These are phyloP conservation scores for Aphanomyces astaci DNA, from an alignment of 352 stramenopile species.

Conservation along the genomic window DNA sequence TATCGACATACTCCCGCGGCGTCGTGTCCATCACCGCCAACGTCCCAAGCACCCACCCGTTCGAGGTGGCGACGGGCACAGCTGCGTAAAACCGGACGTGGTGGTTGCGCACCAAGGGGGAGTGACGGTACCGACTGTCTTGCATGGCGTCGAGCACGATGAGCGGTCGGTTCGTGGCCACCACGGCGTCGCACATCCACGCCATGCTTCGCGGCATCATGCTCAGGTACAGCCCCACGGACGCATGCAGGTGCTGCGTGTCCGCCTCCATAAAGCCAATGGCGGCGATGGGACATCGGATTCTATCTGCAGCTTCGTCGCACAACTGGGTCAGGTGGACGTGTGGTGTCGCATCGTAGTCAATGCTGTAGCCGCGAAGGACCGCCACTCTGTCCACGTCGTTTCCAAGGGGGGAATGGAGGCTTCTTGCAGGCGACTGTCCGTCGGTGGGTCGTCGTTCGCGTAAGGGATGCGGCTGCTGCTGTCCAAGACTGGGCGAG, in stretches of 20 bases:
- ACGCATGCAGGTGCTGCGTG: not conserved
- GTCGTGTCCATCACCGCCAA: slow-evolving; percentile 63
- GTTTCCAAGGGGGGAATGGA: too few species aligned
- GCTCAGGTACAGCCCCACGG: not conserved
- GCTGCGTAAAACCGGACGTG: slow-evolving; percentile 83
- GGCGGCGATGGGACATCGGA: slow-evolving; percentile 56
- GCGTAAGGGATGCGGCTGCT: not conserved
- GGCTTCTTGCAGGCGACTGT: too few species aligned
- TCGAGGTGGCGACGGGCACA: slow-evolving; percentile 49
- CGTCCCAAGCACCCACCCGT: slow-evolving; percentile 51
- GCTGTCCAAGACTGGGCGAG: not conserved
- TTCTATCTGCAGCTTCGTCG: slow-evolving; percentile 52
- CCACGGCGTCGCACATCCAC: not conserved
- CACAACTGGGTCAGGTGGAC: slow-evolving; percentile 73
- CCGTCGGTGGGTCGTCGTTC: too few species aligned
- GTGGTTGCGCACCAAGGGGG: slow-evolving; percentile 69
- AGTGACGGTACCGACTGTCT: slow-evolving; percentile 82
- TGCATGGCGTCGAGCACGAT: slow-evolving; percentile 79
- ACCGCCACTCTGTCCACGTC: slow-evolving; percentile 47
- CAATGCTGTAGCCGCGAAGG: slow-evolving; percentile 43
- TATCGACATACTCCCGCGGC: not conserved
- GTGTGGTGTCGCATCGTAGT: slow-evolving; percentile 48
- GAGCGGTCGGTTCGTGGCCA: slow-evolving; percentile 67
- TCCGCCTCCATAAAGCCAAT: slow-evolving; percentile 17
- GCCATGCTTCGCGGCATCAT: slow-evolving; percentile 22